Evolutionary conservation across 192 early-diverging fungal genomes (phyloP).

Genomic region (Thamnidium elegans): DNA sequence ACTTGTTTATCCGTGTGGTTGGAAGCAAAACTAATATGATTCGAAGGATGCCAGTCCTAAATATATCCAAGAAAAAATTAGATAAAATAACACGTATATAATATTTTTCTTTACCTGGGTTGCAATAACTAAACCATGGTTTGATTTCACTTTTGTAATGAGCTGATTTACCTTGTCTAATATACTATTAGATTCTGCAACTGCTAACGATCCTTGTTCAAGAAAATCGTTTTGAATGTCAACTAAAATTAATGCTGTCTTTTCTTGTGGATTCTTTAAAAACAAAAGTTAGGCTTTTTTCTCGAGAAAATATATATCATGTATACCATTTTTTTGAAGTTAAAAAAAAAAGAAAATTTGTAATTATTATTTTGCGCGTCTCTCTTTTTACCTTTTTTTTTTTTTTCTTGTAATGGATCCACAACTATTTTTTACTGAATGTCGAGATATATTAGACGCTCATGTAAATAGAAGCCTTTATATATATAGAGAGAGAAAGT

Average conservation of each 20-base stretch:
- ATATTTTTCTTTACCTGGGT: slow-evolving; percentile 12
- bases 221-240: slow-evolving; percentile 37
- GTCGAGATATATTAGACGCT: slow-evolving; percentile 1
- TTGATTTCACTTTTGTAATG: slow-evolving; percentile 5
- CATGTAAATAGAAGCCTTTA: neutral
- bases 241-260: slow-evolving; percentile 28
- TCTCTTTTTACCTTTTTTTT: neutral
- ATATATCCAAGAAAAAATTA: neutral
- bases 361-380: neutral
- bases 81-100: neutral
- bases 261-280: neutral
- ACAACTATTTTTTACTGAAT: slow-evolving; percentile 5
- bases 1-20: slow-evolving; percentile 18
- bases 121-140: slow-evolving; percentile 20
- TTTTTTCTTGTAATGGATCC: neutral
- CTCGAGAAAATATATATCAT: neutral
- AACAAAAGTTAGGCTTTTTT: neutral
- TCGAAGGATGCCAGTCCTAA: slow-evolving; percentile 33
- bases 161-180: slow-evolving; percentile 19
- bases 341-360: slow-evolving; percentile 2
- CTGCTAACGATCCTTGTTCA: slow-evolving; percentile 26
- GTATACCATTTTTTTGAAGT: neutral
- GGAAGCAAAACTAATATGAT: slow-evolving; percentile 33
- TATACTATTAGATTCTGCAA: slow-evolving; percentile 15
- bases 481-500: neutral